These are phyloP conservation scores for Ettlia oleoabundans DNA, from an alignment of 139 green algal genomes.

Conservation along the genomic window DNA sequence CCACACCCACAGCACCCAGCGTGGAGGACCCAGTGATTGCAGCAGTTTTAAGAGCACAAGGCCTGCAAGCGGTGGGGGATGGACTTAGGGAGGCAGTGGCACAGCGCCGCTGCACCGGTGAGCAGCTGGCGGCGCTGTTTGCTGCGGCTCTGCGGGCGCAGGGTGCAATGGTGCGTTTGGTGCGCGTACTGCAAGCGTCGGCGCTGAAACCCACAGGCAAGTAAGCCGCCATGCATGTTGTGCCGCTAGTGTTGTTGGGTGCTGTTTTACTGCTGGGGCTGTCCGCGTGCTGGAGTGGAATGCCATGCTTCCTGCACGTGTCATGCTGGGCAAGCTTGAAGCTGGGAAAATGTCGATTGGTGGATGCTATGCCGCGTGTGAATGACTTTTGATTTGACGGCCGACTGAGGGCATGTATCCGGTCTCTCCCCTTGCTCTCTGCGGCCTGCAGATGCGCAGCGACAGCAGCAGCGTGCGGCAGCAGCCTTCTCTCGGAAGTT, in stretches of 20 bases:
- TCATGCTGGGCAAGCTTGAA: no score
- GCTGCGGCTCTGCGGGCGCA: constrained; percentile 72
- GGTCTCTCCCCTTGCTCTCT: neutral
- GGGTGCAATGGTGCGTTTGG: constrained; percentile 59
- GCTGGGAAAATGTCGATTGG: no score
- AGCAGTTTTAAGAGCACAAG: neutral
- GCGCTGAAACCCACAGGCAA: constrained; percentile 22
- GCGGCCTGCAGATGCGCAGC: neutral
- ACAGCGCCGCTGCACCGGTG: constrained; percentile 42
- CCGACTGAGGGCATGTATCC: neutral
- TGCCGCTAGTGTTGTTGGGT: neutral
- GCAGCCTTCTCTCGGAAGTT: neutral
- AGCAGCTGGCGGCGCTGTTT: constrained; percentile 75
- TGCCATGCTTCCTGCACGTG: no score
- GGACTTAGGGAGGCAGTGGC: constrained; percentile 24
- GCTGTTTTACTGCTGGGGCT: neutral
- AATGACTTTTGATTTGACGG: no score
- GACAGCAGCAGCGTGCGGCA: neutral
- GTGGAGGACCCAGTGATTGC: constrained; percentile 6
- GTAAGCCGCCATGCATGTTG: neutral
- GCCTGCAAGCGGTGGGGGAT: neutral
- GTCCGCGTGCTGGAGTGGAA: no score
- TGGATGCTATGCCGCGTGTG: neutral
- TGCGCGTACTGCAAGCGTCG: constrained; percentile 34
- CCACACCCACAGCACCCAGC: neutral